A percentile compares a stretch with the other conserved stretches of the same genome.
phyloP scores from a whole-genome alignment of 1,284 basidiomycete genomes.

The Ustilago esculenta region DNA sequence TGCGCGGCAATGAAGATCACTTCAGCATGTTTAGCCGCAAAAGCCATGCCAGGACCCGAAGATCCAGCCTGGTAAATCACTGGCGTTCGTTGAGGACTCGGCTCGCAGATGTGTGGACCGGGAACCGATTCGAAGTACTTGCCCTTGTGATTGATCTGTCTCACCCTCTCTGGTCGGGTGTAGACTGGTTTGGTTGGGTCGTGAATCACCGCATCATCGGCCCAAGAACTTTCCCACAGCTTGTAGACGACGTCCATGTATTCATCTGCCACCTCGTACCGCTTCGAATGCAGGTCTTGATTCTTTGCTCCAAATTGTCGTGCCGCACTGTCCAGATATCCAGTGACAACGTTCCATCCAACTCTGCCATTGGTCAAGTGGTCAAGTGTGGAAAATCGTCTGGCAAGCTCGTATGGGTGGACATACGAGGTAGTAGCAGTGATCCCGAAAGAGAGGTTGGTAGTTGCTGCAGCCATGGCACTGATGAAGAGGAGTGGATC shows the following conservation, averaged over 20 bases:
- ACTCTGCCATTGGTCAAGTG: conserved; percentile 68
- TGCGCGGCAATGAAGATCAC: conserved; percentile 67
- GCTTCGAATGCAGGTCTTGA: conserved; percentile 57
- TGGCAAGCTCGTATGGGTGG: conserved; percentile 66
- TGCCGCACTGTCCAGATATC: conserved; percentile 66
- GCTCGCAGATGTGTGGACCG: conserved; percentile 66
- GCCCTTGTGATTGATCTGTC: conserved; percentile 66
- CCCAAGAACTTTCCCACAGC: conserved; percentile 68
- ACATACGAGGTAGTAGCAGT: conserved; percentile 63
- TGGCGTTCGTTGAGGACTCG: conserved; percentile 64
- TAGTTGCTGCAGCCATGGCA: conserved; percentile 59
- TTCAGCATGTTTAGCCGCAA: conserved; percentile 67
- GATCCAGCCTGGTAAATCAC: conserved; percentile 67
- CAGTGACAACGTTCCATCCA: conserved; percentile 67
- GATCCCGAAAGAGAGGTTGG: conserved; percentile 58
- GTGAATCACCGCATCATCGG: conserved; percentile 64
- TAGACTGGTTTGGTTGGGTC: conserved; percentile 48
- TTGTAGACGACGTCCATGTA: conserved; percentile 67
- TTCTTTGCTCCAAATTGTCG: conserved; percentile 60
- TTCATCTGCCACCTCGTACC: conserved; percentile 60
- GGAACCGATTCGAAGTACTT: conserved; percentile 62
- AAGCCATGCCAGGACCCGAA: conserved; percentile 62
- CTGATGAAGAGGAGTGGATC: conserved; percentile 56
- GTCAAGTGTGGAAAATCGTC: conserved; percentile 67
- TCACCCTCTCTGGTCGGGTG: conserved; percentile 59